A percentile compares a stretch with the other conserved stretches of the same genome.
Conservation (phyloP, 768 basidiomycete species). For the Boletales sp. region DNA sequence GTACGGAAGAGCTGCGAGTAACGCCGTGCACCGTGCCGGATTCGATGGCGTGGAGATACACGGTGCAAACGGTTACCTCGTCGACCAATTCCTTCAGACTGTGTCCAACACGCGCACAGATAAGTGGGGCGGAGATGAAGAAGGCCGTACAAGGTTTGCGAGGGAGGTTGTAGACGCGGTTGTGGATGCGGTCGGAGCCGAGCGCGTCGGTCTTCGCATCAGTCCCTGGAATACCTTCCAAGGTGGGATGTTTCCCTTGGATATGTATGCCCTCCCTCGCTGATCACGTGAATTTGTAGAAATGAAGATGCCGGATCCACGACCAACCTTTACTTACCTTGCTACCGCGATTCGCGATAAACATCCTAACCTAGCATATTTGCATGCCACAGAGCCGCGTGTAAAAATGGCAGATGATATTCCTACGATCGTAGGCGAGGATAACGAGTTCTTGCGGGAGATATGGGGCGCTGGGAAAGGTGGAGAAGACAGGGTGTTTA, state of each 20-base stretch:
- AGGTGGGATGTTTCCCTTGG: conserved; percentile 21
- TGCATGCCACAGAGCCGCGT: conserved; percentile 47
- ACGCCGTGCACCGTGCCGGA: conserved; percentile 35
- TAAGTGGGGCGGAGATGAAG: conserved; percentile 64
- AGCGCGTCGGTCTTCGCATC: conserved; percentile 52
- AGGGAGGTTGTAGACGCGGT: conserved; percentile 55
- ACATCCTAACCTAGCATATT: conserved; percentile 40
- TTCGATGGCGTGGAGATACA: conserved; percentile 49
- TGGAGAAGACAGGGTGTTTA: not conserved
- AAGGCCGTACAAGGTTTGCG: conserved; percentile 54
- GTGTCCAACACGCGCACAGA: conserved; percentile 57
- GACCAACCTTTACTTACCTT: conserved; percentile 51
- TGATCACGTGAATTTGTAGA: conserved; percentile 22
- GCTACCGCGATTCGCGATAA: conserved; percentile 35
- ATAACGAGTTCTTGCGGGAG: conserved; percentile 41
- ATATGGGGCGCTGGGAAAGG: conserved; percentile 1
- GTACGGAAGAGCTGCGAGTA: conserved; percentile 31
- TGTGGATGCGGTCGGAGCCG: conserved; percentile 47
- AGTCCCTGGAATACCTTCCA: conserved; percentile 51
- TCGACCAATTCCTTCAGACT: conserved; percentile 62
- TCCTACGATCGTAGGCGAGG: conserved; percentile 12
- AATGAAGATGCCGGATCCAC: conserved; percentile 53
- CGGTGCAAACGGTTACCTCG: conserved; percentile 42
- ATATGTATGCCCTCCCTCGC: not conserved
- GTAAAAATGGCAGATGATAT: conserved; percentile 3